Conservation (phyloP, 2,329 filamentous ascomycete genomes). For the Arachnomyces sp. region DNA sequence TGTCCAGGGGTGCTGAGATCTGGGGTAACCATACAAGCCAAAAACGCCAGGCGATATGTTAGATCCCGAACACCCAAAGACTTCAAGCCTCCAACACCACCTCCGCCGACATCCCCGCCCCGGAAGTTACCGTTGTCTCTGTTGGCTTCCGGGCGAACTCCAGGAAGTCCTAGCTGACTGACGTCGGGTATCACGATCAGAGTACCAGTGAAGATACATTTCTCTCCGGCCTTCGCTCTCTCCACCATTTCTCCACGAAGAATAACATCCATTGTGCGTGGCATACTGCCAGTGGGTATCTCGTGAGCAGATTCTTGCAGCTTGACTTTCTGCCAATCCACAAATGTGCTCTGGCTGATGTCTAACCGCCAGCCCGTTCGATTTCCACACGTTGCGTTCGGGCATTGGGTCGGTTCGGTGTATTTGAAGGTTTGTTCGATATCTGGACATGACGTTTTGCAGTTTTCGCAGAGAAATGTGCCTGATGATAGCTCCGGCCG, state of each 20-base stretch:
- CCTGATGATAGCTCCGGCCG: constrained; percentile 85
- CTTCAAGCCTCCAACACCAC: constrained; percentile 80
- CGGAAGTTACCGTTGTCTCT: constrained; percentile 73
- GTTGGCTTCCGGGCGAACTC: constrained; percentile 71
- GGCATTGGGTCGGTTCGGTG: constrained; percentile 92
- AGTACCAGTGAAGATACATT: constrained; percentile 94
- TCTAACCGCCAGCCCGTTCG: constrained; percentile 92
- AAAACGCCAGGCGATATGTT: constrained; percentile 92
- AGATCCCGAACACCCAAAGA: constrained; percentile 88
- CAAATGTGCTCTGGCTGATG: constrained; percentile 92
- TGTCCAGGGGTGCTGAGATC: constrained; percentile 77
- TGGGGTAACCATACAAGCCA: constrained; percentile 91
- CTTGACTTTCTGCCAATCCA: constrained; percentile 98
- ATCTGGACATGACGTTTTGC: constrained; percentile 75
- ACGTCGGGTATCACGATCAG: constrained; percentile 96
- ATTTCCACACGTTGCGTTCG: constrained; percentile 80
- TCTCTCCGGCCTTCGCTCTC: constrained; percentile 92
- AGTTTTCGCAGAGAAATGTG: constrained; percentile 86
- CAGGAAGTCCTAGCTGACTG: constrained; percentile 85
- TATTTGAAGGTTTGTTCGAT: constrained; percentile 97
- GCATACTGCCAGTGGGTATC: constrained; percentile 98
- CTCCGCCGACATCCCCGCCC: constrained; percentile 72
- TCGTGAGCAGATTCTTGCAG: constrained; percentile 98
- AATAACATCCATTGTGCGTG: constrained; percentile 94
- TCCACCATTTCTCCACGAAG: constrained; percentile 95